Evolutionary conservation across 305 asterid species (phyloP).

Genomic region (Lippia alba): DNA sequence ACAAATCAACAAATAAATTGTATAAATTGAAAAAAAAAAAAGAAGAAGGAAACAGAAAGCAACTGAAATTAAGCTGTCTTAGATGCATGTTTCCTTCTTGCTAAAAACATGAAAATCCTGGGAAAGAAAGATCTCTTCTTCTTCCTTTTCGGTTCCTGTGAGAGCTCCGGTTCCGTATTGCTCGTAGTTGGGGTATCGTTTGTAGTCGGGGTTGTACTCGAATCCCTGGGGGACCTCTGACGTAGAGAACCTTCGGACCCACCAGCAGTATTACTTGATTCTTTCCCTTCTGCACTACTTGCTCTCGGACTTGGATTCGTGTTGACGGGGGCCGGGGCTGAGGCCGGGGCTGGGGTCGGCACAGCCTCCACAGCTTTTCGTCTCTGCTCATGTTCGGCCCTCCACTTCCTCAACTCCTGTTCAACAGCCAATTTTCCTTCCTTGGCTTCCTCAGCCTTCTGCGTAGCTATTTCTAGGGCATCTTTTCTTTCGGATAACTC

Average conservation of each 20-base stretch:
- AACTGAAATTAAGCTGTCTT: constrained; percentile 36
- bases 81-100: constrained; percentile 52
- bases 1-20: constrained; percentile 25
- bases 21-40: background rate
- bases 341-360: background rate
- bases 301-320: constrained; percentile 39
- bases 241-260: constrained; percentile 42
- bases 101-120: constrained; percentile 73
- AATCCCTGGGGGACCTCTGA: constrained; percentile 45
- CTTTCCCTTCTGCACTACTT: constrained; percentile 49
- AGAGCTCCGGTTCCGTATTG: constrained; percentile 48
- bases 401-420: constrained; percentile 80
- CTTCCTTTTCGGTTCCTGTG: constrained; percentile 54
- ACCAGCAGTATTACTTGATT: constrained; percentile 26
- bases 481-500: constrained; percentile 55
- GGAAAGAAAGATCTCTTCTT: constrained; percentile 84
- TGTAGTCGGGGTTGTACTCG: background rate
- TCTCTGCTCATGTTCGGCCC: constrained; percentile 72
- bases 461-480: constrained; percentile 60
- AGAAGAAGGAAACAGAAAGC: background rate
- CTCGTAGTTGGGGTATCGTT: constrained; percentile 12
- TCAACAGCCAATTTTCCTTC: constrained; percentile 78
- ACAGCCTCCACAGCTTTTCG: constrained; percentile 54
- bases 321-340: background rate
- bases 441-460: constrained; percentile 70